Evolutionary conservation across 805 yeast genomes (phyloP).

Genomic region (Ogataea zsoltii): DNA sequence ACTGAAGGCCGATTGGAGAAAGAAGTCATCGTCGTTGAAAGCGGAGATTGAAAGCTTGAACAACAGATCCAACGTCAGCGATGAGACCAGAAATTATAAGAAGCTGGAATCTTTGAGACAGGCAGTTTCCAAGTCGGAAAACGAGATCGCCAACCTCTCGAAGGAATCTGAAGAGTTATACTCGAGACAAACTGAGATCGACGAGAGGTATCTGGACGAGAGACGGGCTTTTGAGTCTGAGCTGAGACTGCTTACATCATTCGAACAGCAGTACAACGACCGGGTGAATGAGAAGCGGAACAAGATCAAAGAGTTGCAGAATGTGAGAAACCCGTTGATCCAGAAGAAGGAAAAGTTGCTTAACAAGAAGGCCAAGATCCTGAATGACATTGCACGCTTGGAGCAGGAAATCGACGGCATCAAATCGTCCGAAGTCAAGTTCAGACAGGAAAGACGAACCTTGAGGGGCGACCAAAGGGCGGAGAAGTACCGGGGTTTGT

Average conservation of each 20-base stretch:
- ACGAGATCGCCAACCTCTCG: conserved; percentile 37
- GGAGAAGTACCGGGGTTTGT: conserved; percentile 25
- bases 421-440: conserved; percentile 25
- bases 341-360: conserved; percentile 37
- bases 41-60: conserved; percentile 58
- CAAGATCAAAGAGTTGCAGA: conserved; percentile 26
- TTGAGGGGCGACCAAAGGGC: conserved; percentile 25
- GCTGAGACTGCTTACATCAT: conserved; percentile 32
- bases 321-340: conserved; percentile 31
- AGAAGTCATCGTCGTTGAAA: conserved; percentile 49
- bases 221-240: conserved; percentile 40
- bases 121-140: conserved; percentile 42
- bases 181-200: conserved; percentile 39
- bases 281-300: conserved; percentile 26
- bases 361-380: conserved; percentile 33
- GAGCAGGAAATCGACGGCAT: conserved; percentile 29
- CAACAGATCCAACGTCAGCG: conserved; percentile 46
- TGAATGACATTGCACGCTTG: conserved; percentile 24
- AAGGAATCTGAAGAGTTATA: conserved; percentile 36
- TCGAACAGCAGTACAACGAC: conserved; percentile 31
- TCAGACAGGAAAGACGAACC: conserved; percentile 23
- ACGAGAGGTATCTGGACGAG: conserved; percentile 39
- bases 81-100: conserved; percentile 57
- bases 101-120: conserved; percentile 53
- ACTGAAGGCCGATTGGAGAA: conserved; percentile 56